These are phyloP conservation scores for Coniochaeta prunicola DNA, from an alignment of 2,329 filamentous ascomycete genomes.

Conservation along the genomic window DNA sequence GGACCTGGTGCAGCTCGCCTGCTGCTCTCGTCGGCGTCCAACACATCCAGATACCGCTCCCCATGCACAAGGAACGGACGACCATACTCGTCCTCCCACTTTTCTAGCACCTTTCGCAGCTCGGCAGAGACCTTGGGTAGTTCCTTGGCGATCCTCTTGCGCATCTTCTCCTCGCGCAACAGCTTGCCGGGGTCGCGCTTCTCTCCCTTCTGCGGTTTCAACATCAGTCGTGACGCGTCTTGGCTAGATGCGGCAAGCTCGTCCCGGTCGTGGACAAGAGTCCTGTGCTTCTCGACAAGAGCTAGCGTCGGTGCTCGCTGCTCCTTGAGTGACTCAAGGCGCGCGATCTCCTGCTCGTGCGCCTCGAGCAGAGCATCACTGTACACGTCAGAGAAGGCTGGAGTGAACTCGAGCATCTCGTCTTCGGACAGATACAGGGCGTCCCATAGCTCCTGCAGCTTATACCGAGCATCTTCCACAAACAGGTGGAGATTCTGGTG, in stretches of 20 bases:
- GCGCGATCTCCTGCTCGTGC: constrained; percentile 83
- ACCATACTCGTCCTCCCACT: constrained; percentile 91
- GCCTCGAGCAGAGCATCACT: constrained; percentile 92
- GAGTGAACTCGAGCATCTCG: constrained; percentile 97
- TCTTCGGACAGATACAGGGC: constrained; percentile 90
- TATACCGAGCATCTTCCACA: constrained; percentile 86
- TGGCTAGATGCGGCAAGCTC: constrained; percentile 86
- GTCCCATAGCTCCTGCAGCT: constrained; percentile 94
- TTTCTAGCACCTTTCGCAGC: constrained; percentile 71
- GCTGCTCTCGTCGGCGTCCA: constrained; percentile 56
- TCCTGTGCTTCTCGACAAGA: constrained; percentile 76
- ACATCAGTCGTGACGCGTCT: constrained; percentile 88
- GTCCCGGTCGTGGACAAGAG: constrained; percentile 76
- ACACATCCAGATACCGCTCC: constrained; percentile 78
- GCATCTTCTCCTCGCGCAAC: constrained; percentile 94
- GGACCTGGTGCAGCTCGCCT: constrained; percentile 50
- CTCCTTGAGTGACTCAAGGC: constrained; percentile 74
- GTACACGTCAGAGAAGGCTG: constrained; percentile 94
- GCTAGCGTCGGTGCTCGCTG: constrained; percentile 79
- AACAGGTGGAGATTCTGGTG: constrained; percentile 92
- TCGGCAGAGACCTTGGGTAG: constrained; percentile 85
- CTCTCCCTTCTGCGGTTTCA: constrained; percentile 86
- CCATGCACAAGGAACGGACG: constrained; percentile 90
- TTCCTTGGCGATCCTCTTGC: constrained; percentile 94
- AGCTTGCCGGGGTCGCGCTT: constrained; percentile 91